Percentiles rank a stretch among this genome's conserved stretches.
Evolutionary conservation across 1,284 basidiomycete species (phyloP).

Genomic region (Ceraceosorus bombacis): DNA sequence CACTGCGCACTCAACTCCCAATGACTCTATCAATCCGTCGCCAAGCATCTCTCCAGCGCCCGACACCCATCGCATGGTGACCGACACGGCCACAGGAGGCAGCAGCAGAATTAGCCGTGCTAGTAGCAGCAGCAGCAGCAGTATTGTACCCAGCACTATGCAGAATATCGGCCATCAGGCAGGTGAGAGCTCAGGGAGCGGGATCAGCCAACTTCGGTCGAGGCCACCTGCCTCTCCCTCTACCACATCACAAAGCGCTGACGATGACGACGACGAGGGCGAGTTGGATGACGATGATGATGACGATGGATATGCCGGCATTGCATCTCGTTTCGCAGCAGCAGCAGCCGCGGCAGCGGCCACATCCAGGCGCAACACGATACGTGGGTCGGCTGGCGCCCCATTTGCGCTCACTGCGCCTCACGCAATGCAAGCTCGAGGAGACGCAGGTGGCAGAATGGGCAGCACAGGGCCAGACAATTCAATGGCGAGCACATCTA

Average conservation of each 20-base stretch:
- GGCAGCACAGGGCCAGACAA: too few relatives aligned
- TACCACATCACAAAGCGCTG: constrained; percentile 41
- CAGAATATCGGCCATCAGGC: constrained; percentile 17
- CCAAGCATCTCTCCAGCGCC: too few relatives aligned
- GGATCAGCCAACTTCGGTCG: neutral
- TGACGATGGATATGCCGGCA: constrained; percentile 27
- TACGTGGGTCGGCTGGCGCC: too few relatives aligned
- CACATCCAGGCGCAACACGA: too few relatives aligned
- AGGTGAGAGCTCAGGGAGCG: neutral
- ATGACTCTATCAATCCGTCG: too few relatives aligned
- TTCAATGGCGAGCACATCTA: too few relatives aligned
- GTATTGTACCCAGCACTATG: constrained; percentile 16
- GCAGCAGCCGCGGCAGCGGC: neutral
- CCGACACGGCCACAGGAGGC: neutral
- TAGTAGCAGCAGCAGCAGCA: neutral
- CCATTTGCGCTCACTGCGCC: too few relatives aligned
- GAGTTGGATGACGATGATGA: constrained; percentile 32
- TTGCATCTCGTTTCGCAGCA: constrained; percentile 1
- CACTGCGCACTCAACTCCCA: too few relatives aligned
- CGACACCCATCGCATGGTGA: neutral
- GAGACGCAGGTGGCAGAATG: too few relatives aligned
- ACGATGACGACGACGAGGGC: constrained; percentile 25
- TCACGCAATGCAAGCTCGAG: too few relatives aligned
- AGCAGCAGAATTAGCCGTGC: neutral
- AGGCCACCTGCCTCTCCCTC: constrained; percentile 30